Base-by-base conservation (phyloP, 495 filamentous ascomycete genomes). In the Aspergillus olivimuriae region DNA sequence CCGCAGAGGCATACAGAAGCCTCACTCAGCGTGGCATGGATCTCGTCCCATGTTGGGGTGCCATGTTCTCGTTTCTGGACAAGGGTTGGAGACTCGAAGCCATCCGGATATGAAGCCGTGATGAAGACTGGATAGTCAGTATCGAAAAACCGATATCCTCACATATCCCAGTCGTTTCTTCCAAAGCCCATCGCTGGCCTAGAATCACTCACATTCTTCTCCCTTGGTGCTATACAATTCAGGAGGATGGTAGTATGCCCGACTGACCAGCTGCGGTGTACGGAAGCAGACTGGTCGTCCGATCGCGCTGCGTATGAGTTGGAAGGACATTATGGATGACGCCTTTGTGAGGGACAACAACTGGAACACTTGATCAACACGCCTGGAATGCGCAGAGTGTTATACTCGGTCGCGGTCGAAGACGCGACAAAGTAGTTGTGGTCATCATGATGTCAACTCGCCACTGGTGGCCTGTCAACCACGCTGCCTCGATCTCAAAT, bases 21-120 rank as follows among this genome's bases (percentile, higher is more conserved):
- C 34, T 57, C 54, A 32, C 54, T 57, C 34, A 44, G n/a, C n/a
- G 54, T 57, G 4, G 54, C 44, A 9, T 47, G 51, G 0, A 31
- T 8, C 50, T 57, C 47, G 12, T 51, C 43, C 54, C 54, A 57
- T 3, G 41, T 4, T 7, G 30, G 12, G 2, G 45, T 41, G 0
- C 40, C 24, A 15, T 46, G 26, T 11, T 30, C 43, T 4, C 34
- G 41, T 12, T 46, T 43, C 22, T 51, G 33, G 18, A 35, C 43
- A 21, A 56, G 12, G 7, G 36, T 39, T 0, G 54, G 50, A 0
- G 41, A 19, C 21, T 57, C 54, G 19, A 39, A 43, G 35, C 51
- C 54, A 15, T 57, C 54, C 3, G 54, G 54, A 32, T 38, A 57
- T 0, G 54, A 41, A 4, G 54, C 21, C 5, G 41, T 37, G 24